A percentile compares a stretch with the other conserved stretches of the same genome.
Conservation (phyloP, 345 rosid genomes). For the Eucalyptus tenuipes region DNA sequence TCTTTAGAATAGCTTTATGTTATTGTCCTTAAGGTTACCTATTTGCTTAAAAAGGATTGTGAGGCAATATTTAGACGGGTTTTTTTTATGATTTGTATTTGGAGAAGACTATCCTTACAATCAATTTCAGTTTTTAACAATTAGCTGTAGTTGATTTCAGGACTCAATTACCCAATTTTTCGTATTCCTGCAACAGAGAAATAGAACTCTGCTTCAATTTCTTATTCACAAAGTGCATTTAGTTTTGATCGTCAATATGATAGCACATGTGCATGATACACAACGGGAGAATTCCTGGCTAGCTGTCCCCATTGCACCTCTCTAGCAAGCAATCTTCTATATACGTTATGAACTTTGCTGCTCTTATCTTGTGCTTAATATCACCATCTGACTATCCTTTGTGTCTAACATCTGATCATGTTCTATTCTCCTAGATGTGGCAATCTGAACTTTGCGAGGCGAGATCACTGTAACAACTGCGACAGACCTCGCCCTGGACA, state of each 20-base stretch:
- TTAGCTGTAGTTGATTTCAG: neutral
- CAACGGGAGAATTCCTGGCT: neutral
- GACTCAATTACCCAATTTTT: neutral
- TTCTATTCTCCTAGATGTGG: constrained; percentile 38
- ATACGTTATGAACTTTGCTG: neutral
- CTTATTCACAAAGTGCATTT: neutral
- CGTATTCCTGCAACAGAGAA: neutral
- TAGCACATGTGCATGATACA: neutral
- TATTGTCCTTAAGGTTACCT: neutral
- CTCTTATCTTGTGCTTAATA: neutral
- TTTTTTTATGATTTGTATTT: neutral
- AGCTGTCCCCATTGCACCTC: neutral
- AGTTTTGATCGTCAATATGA: neutral
- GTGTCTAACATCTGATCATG: neutral
- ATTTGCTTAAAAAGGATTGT: neutral
- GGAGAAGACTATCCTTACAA: neutral
- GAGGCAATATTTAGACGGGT: neutral
- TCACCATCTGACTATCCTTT: neutral
- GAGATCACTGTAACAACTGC: constrained; percentile 69
- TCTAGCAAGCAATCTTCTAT: neutral
- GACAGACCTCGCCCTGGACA: constrained; percentile 47
- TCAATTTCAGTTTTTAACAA: neutral
- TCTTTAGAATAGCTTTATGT: neutral
- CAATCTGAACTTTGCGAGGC: constrained; percentile 84
- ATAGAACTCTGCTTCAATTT: neutral